Percentiles rank a stretch among this genome's conserved stretches.
phyloP scores from a whole-genome alignment of 1,139 yeast genomes.

The Magnusiomyces tetraspermus region DNA sequence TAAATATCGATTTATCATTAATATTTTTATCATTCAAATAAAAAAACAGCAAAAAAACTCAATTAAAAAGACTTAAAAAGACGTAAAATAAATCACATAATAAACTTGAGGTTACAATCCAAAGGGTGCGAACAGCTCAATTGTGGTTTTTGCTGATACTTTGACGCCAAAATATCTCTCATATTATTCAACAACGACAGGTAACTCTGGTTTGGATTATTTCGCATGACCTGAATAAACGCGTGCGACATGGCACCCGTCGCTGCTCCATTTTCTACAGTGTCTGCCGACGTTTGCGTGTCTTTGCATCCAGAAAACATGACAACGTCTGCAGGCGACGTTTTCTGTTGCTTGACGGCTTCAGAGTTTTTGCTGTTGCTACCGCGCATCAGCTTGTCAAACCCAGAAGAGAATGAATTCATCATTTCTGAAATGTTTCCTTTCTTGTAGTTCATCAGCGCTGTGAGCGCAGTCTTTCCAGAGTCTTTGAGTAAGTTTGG shows the following conservation, averaged over 20 bases:
- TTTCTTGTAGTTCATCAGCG: conserved; percentile 60
- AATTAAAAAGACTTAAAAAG: no score
- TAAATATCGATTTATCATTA: no score
- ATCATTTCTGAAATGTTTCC: conserved; percentile 53
- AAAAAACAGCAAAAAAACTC: no score
- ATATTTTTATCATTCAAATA: no score
- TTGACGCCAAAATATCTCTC: conserved; percentile 56
- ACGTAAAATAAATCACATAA: no score
- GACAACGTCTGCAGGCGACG: conserved; percentile 82
- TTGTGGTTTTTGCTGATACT: conserved; percentile 85
- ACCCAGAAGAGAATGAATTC: conserved; percentile 41
- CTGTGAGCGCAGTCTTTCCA: conserved; percentile 62
- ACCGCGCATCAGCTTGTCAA: conserved; percentile 38
- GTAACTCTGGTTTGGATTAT: conserved; percentile 65
- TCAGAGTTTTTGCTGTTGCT: conserved; percentile 33
- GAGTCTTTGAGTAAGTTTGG: conserved; percentile 82
- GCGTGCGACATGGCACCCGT: conserved; percentile 97
- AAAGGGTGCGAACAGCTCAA: conserved; percentile 76
- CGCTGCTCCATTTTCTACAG: conserved; percentile 62
- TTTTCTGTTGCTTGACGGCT: conserved; percentile 45
- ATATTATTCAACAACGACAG: conserved; percentile 69
- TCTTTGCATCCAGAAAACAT: conserved; percentile 88
- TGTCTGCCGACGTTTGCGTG: conserved; percentile 70
- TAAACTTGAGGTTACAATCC: conserved; percentile 62
- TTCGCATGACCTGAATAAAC: conserved; percentile 59